Conservation (phyloP, 805 yeast genomes). For the Saccharomycopsis babjevae region DNA sequence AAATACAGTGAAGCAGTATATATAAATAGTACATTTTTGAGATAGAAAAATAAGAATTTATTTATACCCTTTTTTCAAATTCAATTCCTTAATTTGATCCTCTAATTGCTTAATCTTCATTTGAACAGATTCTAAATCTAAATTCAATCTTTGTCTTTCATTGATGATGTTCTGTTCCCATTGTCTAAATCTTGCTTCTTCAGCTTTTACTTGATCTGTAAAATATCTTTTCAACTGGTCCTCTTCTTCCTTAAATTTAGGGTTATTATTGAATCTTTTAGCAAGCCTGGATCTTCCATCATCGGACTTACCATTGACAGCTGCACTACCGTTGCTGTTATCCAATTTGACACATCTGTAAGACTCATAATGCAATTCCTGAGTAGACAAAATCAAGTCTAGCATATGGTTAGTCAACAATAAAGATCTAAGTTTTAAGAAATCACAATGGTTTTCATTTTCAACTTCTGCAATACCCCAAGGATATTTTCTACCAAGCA, state of each 20-base stretch:
- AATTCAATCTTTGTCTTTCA: conserved; percentile 88
- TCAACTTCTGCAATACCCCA: conserved; percentile 90
- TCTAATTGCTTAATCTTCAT: conserved; percentile 62
- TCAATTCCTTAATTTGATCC: conserved; percentile 60
- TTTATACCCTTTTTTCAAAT: conserved; percentile 38
- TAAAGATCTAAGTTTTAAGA: conserved; percentile 68
- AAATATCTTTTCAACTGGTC: conserved; percentile 86
- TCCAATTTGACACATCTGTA: conserved; percentile 67
- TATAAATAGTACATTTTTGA: background rate
- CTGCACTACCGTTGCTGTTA: conserved; percentile 19
- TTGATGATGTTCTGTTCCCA: conserved; percentile 97
- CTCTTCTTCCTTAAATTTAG: conserved; percentile 93
- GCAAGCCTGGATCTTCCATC: conserved; percentile 29
- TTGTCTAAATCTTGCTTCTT: conserved; percentile 94
- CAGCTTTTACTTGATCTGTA: conserved; percentile 93
- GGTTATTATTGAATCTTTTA: conserved; percentile 53
- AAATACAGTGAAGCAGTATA: background rate
- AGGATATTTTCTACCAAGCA: conserved; percentile 77
- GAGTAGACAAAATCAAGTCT: conserved; percentile 70
- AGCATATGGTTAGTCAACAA: conserved; percentile 75
- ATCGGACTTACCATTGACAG: conserved; percentile 27
- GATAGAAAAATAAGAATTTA: background rate
- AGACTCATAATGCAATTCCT: conserved; percentile 71
- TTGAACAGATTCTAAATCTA: conserved; percentile 87
- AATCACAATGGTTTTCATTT: conserved; percentile 78